Evolutionary conservation across 1,284 basidiomycete species (phyloP).

Genomic region (Cystobasidiaceae sp.): DNA sequence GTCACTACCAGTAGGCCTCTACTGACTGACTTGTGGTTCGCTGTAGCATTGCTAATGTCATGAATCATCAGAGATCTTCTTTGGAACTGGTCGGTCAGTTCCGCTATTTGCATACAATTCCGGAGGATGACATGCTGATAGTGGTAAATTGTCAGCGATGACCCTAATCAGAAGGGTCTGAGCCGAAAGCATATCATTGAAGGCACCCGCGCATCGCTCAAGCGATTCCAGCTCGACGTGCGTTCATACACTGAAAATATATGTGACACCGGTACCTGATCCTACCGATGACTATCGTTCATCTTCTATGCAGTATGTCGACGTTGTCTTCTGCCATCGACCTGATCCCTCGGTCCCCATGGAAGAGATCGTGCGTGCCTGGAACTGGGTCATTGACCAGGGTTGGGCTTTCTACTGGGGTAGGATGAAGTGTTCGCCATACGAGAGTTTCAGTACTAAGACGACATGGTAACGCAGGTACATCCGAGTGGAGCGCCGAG

Average conservation of each 20-base stretch:
- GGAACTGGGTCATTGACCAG: constrained; percentile 51
- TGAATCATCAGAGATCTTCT: constrained; percentile 46
- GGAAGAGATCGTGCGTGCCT: constrained; percentile 66
- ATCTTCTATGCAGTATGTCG: constrained; percentile 42
- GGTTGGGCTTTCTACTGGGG: constrained; percentile 59
- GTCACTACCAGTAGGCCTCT: constrained; percentile 52
- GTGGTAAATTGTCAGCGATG: constrained; percentile 34
- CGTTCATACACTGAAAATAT: constrained; percentile 39
- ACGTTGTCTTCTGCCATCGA: constrained; percentile 58
- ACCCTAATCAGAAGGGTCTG: constrained; percentile 44
- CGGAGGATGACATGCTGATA: too few species aligned
- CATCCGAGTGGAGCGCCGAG: constrained; percentile 71
- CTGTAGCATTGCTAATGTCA: neutral
- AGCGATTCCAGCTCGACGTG: constrained; percentile 41
- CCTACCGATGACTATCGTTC: neutral
- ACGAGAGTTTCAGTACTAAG: too few species aligned
- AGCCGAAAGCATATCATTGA: constrained; percentile 55
- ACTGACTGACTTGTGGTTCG: neutral
- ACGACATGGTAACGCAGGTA: too few species aligned
- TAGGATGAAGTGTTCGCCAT: too few species aligned
- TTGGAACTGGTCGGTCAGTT: constrained; percentile 41
- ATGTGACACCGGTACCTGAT: constrained; percentile 15
- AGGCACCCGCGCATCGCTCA: constrained; percentile 42
- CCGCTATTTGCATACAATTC: too few species aligned
- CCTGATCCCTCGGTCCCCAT: constrained; percentile 54